These are phyloP conservation scores for Corynascus novoguineensis DNA, from an alignment of 495 filamentous ascomycete species.

Conservation along the genomic window DNA sequence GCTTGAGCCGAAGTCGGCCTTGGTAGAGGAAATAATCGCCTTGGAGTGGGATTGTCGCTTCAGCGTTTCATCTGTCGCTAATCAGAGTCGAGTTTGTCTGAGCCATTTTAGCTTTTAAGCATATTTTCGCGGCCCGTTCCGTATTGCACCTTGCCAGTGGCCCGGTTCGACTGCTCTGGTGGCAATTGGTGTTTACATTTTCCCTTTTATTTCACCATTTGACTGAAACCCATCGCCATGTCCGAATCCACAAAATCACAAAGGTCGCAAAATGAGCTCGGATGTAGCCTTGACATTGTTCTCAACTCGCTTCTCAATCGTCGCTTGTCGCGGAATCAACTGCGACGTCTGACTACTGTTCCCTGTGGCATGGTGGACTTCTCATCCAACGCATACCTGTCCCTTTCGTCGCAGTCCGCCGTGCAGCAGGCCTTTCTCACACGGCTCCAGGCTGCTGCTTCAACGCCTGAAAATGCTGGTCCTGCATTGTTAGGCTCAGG, in stretches of 20 bases:
- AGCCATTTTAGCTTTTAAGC: not conserved
- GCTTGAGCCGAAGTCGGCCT: not conserved
- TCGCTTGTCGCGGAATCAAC: conserved; percentile 25
- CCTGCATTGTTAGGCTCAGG: conserved; percentile 43
- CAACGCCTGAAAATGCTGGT: not conserved
- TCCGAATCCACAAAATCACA: too few relatives aligned
- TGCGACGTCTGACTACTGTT: conserved; percentile 41
- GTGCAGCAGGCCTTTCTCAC: conserved; percentile 39
- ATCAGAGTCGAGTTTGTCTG: too few relatives aligned
- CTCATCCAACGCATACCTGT: conserved; percentile 61
- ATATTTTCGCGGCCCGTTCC: not conserved
- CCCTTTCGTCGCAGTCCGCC: conserved; percentile 43
- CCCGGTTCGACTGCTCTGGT: too few relatives aligned
- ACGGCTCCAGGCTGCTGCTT: conserved; percentile 32
- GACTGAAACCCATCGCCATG: not conserved
- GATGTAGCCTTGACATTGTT: conserved; percentile 18
- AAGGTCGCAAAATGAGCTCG: not conserved
- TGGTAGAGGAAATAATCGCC: too few relatives aligned
- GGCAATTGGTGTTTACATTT: too few relatives aligned
- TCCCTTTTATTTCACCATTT: too few relatives aligned
- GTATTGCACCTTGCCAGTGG: too few relatives aligned
- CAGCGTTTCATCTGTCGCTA: too few relatives aligned
- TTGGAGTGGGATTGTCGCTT: too few relatives aligned
- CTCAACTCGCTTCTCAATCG: conserved; percentile 27
- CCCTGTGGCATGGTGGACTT: conserved; percentile 46